These are phyloP conservation scores for Grammothele lineata DNA, from an alignment of 768 basidiomycete species.

Conservation along the genomic window DNA sequence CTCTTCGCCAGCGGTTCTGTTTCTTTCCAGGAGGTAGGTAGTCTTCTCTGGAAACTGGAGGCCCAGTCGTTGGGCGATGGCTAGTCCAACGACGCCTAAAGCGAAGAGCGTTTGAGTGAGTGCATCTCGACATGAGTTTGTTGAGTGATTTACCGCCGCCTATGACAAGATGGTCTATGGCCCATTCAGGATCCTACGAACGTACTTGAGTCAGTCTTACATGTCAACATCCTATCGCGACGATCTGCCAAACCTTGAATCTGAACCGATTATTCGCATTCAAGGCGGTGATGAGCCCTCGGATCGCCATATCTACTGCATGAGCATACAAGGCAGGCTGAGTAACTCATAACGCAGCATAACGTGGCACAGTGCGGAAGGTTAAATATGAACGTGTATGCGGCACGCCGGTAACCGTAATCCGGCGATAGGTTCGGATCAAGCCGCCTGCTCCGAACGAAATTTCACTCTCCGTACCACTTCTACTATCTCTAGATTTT, in stretches of 20 bases:
- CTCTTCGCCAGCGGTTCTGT: conserved; percentile 73
- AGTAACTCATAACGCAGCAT: no score
- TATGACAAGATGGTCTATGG: conserved; percentile 81
- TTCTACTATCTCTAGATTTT: no score
- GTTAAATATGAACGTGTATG: no score
- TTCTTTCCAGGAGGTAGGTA: conserved; percentile 80
- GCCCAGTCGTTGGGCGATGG: conserved; percentile 73
- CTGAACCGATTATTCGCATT: conserved; percentile 56
- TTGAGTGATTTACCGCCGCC: conserved; percentile 70
- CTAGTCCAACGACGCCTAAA: conserved; percentile 79
- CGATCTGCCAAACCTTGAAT: conserved; percentile 46
- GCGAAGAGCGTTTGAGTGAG: no score
- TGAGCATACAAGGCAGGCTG: no score
- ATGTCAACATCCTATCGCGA: no score
- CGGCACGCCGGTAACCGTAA: no score
- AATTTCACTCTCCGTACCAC: no score
- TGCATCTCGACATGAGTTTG: not conserved
- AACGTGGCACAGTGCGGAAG: no score
- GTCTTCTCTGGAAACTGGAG: conserved; percentile 61
- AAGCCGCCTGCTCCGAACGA: no score
- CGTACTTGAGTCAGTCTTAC: no score
- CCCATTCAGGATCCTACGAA: conserved; percentile 56
- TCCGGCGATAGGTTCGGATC: no score
- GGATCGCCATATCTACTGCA: conserved; percentile 28
- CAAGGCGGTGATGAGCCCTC: conserved; percentile 54